These are phyloP conservation scores for Ambrosiella xylebori DNA, from an alignment of 2,329 filamentous ascomycete species.

Conservation along the genomic window DNA sequence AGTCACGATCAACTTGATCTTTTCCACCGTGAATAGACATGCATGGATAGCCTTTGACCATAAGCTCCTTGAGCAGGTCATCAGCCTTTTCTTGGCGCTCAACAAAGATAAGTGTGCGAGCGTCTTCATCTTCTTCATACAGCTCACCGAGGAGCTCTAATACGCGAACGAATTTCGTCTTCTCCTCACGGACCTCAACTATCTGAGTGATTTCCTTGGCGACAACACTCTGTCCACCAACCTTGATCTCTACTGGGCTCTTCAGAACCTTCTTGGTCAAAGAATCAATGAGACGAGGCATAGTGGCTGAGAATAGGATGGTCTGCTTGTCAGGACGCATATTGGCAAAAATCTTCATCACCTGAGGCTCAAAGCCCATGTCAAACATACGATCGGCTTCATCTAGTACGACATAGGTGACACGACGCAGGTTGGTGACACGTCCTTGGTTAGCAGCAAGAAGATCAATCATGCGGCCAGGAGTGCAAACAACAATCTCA, in stretches of 20 bases:
- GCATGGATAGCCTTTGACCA: conserved; percentile 74
- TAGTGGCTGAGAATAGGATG: conserved; percentile 90
- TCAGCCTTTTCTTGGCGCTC: conserved; percentile 84
- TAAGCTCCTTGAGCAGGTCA: conserved; percentile 56
- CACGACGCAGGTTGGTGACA: conserved; percentile 74
- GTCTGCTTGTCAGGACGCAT: conserved; percentile 86
- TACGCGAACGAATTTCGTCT: conserved; percentile 66
- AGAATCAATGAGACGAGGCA: conserved; percentile 82
- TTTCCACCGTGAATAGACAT: conserved; percentile 91
- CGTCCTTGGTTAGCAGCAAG: conserved; percentile 85
- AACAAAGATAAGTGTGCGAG: conserved; percentile 77
- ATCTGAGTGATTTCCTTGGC: conserved; percentile 87
- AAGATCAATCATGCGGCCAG: conserved; percentile 88
- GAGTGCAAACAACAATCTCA: conserved; percentile 88
- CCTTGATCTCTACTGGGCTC: conserved; percentile 76
- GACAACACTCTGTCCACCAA: conserved; percentile 74
- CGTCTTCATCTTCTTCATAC: conserved; percentile 76
- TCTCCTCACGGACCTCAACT: conserved; percentile 71
- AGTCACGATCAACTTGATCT: conserved; percentile 83
- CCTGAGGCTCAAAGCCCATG: conserved; percentile 97
- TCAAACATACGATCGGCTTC: conserved; percentile 99
- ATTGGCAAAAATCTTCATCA: conserved; percentile 88
- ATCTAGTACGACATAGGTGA: conserved; percentile 88
- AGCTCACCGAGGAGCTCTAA: conserved; percentile 76
- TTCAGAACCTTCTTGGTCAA: conserved; percentile 76